These are phyloP conservation scores for Aspergillus leporis DNA, from an alignment of 495 filamentous ascomycete genomes.

Conservation along the genomic window DNA sequence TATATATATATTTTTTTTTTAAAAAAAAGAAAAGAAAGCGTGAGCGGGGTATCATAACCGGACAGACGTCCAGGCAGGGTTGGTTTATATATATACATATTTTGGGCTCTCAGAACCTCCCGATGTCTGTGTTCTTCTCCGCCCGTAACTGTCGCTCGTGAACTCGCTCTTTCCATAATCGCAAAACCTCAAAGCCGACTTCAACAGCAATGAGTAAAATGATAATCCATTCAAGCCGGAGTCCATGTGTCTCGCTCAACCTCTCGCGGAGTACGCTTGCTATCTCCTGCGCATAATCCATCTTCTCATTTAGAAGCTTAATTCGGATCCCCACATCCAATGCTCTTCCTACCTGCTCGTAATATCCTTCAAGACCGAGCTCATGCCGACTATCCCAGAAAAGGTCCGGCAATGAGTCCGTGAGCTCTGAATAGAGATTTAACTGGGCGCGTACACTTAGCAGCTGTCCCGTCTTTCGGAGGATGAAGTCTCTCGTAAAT, in stretches of 20 bases:
- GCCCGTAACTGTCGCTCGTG: slow-evolving; percentile 47
- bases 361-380: slow-evolving; percentile 85
- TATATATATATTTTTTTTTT: no score
- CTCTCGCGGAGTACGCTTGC: slow-evolving; percentile 85
- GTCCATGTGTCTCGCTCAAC: slow-evolving; percentile 84
- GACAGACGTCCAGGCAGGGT: not conserved
- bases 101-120: not conserved
- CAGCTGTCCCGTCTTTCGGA: slow-evolving; percentile 93
- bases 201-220: slow-evolving; percentile 92
- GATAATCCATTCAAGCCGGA: slow-evolving; percentile 94
- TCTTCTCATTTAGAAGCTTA: slow-evolving; percentile 89
- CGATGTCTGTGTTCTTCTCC: not conserved
- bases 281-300: slow-evolving; percentile 97
- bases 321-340: slow-evolving; percentile 93
- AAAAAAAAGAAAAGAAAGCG: not conserved
- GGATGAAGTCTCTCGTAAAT: slow-evolving; percentile 74
- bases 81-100: slow-evolving; percentile 2
- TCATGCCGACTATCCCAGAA: slow-evolving; percentile 95
- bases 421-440: slow-evolving; percentile 96
- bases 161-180: slow-evolving; percentile 58
- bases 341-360: slow-evolving; percentile 86
- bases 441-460: slow-evolving; percentile 86
- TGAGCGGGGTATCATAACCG: slow-evolving; percentile 20
- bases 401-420: slow-evolving; percentile 90
- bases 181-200: slow-evolving; percentile 68